phyloP scores from a whole-genome alignment of 2,329 filamentous ascomycete species.

The Microdochium trichocladiopsis region DNA sequence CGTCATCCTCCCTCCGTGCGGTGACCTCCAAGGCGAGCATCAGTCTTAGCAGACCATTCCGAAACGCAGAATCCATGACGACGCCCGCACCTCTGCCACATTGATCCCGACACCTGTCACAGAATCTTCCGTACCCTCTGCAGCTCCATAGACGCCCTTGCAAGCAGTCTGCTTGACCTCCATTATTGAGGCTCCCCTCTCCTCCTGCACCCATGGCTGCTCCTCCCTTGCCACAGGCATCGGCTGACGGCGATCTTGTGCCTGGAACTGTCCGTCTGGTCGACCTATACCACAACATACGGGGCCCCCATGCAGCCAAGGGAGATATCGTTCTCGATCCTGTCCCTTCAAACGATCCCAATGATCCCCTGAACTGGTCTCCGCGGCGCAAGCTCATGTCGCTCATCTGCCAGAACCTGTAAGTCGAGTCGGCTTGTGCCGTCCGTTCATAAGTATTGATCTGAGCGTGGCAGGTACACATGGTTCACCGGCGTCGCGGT shows the following conservation, averaged over 20 bases:
- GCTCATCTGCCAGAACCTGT: slow-evolving; percentile 17
- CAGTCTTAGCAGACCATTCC: no score
- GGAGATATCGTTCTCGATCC: slow-evolving; percentile 43
- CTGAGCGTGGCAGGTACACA: slow-evolving; percentile 18
- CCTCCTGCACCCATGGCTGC: background rate
- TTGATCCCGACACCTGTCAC: no score
- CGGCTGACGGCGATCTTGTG: slow-evolving; percentile 8
- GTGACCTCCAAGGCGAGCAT: no score
- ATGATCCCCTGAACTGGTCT: slow-evolving; percentile 46
- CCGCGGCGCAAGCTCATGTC: slow-evolving; percentile 18
- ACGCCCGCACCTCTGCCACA: no score
- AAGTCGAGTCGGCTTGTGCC: slow-evolving; percentile 14
- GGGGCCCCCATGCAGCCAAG: slow-evolving; percentile 21
- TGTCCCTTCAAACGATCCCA: slow-evolving; percentile 38
- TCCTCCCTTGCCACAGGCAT: background rate
- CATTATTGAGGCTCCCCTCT: background rate
- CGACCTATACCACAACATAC: slow-evolving; percentile 25
- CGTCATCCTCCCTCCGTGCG: no score
- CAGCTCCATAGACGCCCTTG: no score
- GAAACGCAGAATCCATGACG: no score
- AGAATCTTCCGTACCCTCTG: no score
- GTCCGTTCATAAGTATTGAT: slow-evolving; percentile 19
- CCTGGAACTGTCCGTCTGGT: slow-evolving; percentile 34
- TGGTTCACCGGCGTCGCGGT: slow-evolving; percentile 30
- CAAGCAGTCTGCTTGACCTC: background rate